Base-by-base conservation (phyloP, 805 yeast genomes). In the Candida golubevii region DNA sequence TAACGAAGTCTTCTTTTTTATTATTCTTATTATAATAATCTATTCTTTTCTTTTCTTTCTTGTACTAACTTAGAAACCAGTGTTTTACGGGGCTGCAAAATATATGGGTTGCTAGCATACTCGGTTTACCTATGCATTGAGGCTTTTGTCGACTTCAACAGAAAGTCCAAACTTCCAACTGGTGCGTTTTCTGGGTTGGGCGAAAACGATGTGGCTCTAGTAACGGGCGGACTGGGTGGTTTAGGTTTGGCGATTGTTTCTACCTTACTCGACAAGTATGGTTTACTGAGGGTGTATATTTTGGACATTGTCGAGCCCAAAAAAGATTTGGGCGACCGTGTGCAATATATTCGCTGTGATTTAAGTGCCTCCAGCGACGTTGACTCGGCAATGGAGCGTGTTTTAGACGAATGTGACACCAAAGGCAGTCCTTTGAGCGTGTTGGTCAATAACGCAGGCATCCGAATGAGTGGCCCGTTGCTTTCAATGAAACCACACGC, bases 211-310 rank as follows among this genome's bases (percentile, higher is more conserved):
- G 46, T 47, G 26, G 71, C 74, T 2, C 37, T 76, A 26, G 59
- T 77, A 6, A 77, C 82, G 0, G 83, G 83, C 0, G 82, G 81
- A 0, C 61, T 75, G 12, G 51, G 58, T 29, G 82, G 83, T 0
- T 57, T 78, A n/a, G 83, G 83, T 0, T 49, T 54, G 1, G 72
- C 67, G 38, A 53, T 75, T 5, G 72, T 66, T 4, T 50, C 52
- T 30, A 38, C 23, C 14, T 49, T 75, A 3, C 33, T 43, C 10
- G 28, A 59, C 27, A 28, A 31, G 9, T 41, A 44, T 26, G 48
- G 46, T 3, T 40, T 47, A 23, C 56, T 47, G 13, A 55, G 47
- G 15, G 60, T 74, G 11, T 50, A 56, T 35, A 56, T 69, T 1
- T 38, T 72, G 12, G 78, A 74, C 46, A 26, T 61, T 8, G 46